phyloP scores from a whole-genome alignment of 1,284 basidiomycete species.

The Tausonia pullulans region DNA sequence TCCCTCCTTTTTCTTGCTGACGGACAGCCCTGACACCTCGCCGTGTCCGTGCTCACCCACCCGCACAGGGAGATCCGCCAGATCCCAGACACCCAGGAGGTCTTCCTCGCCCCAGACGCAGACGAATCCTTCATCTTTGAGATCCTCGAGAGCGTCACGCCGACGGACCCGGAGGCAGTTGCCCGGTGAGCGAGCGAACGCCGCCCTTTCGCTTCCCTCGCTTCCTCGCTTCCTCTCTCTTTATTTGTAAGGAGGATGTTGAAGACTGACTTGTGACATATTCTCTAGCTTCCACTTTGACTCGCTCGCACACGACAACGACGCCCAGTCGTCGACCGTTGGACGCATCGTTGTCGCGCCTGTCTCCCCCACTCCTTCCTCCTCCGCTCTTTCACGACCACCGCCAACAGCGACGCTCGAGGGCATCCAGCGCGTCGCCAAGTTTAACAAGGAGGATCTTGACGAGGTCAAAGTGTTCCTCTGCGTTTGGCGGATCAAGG shows the following conservation, averaged over 20 bases:
- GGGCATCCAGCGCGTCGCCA: conserved; percentile 3
- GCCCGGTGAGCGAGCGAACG: conserved; percentile 44
- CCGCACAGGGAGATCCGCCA: conserved; percentile 65
- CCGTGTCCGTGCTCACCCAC: background rate
- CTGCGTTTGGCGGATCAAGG: conserved; percentile 13
- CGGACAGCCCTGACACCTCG: background rate
- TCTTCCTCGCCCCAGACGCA: conserved; percentile 62
- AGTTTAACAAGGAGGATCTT: conserved; percentile 9
- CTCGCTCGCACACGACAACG: conserved; percentile 85
- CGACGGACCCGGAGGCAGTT: conserved; percentile 44
- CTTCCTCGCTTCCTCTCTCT: background rate
- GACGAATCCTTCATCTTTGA: conserved; percentile 75
- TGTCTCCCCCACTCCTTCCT: background rate
- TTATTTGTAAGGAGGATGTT: background rate
- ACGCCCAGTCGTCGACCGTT: conserved; percentile 37
- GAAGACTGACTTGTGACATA: background rate
- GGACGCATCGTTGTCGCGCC: background rate
- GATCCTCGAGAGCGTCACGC: conserved; percentile 62
- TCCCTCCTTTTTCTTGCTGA: background rate
- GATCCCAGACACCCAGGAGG: conserved; percentile 95
- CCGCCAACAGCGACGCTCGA: background rate
- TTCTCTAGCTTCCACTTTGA: conserved; percentile 71
- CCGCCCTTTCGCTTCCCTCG: background rate
- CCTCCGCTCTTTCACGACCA: background rate
- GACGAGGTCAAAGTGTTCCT: conserved; percentile 11